Percentiles rank a stretch among this genome's conserved stretches.
Conservation (phyloP, 2,329 filamentous ascomycete species). For the Xylaria sp. region DNA sequence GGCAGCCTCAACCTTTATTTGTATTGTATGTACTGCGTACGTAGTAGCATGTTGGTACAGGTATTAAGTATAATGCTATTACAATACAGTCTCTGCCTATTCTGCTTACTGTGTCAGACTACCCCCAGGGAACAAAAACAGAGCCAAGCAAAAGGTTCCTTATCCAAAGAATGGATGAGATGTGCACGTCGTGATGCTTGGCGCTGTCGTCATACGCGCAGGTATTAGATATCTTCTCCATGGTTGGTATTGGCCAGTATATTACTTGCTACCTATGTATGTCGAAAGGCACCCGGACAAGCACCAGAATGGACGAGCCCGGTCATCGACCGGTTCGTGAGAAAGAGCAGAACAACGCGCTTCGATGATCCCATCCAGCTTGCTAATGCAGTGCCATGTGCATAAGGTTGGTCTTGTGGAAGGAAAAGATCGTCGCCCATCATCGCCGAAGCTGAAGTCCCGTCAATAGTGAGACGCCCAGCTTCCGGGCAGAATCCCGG, state of each 20-base stretch:
- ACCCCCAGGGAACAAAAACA: too few species aligned
- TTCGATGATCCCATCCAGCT: neutral
- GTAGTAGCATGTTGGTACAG: too few species aligned
- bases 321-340: neutral
- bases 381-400: neutral
- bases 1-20: neutral
- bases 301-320: neutral
- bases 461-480: constrained; percentile 12
- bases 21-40: too few species aligned
- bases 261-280: neutral
- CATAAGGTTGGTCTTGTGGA: neutral
- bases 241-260: neutral
- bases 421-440: constrained; percentile 20
- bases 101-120: neutral
- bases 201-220: neutral
- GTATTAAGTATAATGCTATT: too few species aligned
- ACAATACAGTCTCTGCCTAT: neutral
- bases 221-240: neutral
- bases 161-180: neutral
- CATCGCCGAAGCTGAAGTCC: constrained; percentile 17
- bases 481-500: neutral
- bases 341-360: neutral
- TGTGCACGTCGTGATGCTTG: neutral
- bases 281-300: neutral
- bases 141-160: neutral